These are phyloP conservation scores for Secale cereale DNA, from an alignment of 176 grass and related monocot species.

Conservation along the genomic window DNA sequence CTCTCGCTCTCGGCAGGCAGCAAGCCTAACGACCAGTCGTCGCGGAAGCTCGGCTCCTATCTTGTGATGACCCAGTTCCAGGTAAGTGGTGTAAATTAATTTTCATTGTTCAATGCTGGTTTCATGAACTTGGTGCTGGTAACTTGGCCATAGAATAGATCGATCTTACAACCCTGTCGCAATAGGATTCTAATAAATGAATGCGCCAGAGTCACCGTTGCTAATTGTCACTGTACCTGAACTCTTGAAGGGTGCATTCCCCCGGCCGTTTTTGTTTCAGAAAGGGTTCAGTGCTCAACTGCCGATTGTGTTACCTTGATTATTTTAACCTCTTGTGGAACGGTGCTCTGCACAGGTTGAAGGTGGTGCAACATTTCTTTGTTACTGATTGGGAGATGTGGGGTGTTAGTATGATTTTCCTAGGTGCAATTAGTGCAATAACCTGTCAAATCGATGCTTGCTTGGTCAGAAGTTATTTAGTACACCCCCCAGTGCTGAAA, in stretches of 20 bases:
- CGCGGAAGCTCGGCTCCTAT: constrained; percentile 74
- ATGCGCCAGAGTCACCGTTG: neutral
- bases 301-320: neutral
- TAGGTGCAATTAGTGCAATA: neutral
- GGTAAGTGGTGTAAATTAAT: constrained; percentile 28
- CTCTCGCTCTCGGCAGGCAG: constrained; percentile 64
- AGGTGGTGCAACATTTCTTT: neutral
- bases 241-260: neutral
- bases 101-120: neutral
- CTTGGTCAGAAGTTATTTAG: neutral
- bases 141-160: constrained; percentile 8
- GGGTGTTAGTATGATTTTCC: neutral
- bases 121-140: neutral
- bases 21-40: constrained; percentile 56
- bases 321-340: neutral
- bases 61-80: constrained; percentile 87
- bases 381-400: neutral
- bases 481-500: neutral
- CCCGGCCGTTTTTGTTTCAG: neutral
- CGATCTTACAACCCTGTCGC: neutral
- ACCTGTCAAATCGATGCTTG: neutral
- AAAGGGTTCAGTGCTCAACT: neutral
- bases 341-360: neutral
- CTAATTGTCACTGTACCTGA: neutral
- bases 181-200: neutral